Evolutionary conservation across 441 rosid genomes (phyloP), one percentile per base, ranked within the genome.

Genomic region (Syzygium syzygioides): DNA sequence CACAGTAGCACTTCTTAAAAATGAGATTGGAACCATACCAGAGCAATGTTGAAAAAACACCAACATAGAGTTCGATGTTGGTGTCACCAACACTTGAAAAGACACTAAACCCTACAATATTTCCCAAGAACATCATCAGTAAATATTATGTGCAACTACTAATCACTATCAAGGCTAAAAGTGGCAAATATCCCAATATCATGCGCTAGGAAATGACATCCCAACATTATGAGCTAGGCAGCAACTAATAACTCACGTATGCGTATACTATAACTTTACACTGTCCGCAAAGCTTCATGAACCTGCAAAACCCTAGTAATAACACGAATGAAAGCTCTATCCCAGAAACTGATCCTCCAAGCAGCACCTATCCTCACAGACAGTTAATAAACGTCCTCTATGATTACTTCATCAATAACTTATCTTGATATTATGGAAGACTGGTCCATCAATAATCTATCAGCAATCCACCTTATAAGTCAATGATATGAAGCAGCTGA

Each of bases 41-140:
- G 92, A 87, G 92, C 88, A 87, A 88, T 88, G 96, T 93, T 86
- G 95, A 91, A 91, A 93, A 89, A 90, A 93, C 93, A 94, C 95
- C 95, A 95, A 95, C 96, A 94, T 88, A 89, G 89, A 90, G 88
- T 79, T 89, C 91, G 92, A 91, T 93, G 95, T 91, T 93, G 94
- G 96, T 92, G 94, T 92, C 90, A 94, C 90, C 94, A 92, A 87
- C 90, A 85, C 92, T 92, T 92, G 92, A 91, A 93, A 87, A 93
- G 71, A 93, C 89, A 93, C 95, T 94, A 95, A 85, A 92, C 92
- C 95, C 95, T 94, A 93, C 95, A 94, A 92, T 90, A 93, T 90
- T 90, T 91, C 93, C 91, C 93, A 91, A 90, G 86, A 91, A 84
- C 89, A 92, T 85, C 83, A 93, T 92, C 93, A 92, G 94, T 88